A percentile compares a stretch with the other conserved stretches of the same genome.
Evolutionary conservation across 2,329 filamentous ascomycete genomes (phyloP).

Genomic region (Chrysoporthe austroafricana): DNA sequence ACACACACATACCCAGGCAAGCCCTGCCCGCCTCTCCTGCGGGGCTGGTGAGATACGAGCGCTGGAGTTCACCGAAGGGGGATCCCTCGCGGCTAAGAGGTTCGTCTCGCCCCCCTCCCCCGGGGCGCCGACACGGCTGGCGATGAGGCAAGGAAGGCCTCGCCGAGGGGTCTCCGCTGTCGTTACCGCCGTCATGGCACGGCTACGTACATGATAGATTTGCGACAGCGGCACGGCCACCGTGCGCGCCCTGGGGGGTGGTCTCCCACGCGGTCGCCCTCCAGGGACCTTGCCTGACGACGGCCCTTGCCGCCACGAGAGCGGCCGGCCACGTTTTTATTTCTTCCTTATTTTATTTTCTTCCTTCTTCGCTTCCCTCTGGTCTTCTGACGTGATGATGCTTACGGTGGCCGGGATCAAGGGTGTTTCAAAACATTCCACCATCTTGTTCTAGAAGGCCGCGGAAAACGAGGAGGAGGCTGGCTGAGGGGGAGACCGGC

Average conservation of each 20-base stretch:
- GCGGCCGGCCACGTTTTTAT: not conserved
- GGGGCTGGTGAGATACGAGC: not conserved
- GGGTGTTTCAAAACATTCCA: conserved; percentile 14
- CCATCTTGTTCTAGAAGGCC: conserved; percentile 23
- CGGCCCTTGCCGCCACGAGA: conserved; percentile 2
- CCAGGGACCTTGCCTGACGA: conserved; percentile 3
- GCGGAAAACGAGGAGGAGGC: conserved; percentile 6
- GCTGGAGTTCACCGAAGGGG: not conserved
- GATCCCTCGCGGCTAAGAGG: not conserved
- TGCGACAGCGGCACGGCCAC: not conserved
- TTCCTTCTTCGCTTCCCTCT: not conserved
- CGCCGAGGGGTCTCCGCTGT: not conserved
- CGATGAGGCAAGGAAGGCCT: not conserved
- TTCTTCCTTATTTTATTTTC: not conserved
- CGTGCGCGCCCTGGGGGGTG: not conserved
- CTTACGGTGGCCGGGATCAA: conserved; percentile 1
- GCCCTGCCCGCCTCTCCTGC: too few species aligned
- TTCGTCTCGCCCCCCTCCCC: not conserved
- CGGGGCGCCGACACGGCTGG: not conserved
- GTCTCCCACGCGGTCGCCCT: not conserved
- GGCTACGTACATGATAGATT: not conserved
- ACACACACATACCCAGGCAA: too few species aligned
- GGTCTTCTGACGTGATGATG: not conserved
- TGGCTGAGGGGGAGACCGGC: not conserved
- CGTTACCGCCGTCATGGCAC: not conserved